A percentile compares a stretch with the other conserved stretches of the same genome.
These are phyloP conservation scores for Boletus vermiculosoides DNA, from an alignment of 768 basidiomycete genomes.

Conservation along the genomic window DNA sequence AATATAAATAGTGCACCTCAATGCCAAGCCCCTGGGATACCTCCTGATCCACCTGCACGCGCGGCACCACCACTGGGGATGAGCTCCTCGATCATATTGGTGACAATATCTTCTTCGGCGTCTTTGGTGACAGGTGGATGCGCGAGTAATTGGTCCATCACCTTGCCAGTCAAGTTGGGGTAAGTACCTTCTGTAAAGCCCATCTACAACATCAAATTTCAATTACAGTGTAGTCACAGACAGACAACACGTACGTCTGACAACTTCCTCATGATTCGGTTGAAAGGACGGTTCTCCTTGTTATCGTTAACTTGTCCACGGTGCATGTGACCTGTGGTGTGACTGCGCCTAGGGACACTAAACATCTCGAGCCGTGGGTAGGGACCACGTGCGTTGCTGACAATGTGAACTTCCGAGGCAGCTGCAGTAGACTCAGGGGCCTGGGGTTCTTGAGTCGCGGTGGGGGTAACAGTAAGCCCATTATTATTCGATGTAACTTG, in stretches of 20 bases:
- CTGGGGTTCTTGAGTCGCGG: conserved; percentile 13
- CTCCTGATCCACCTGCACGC: conserved; percentile 35
- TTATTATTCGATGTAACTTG: conserved; percentile 5
- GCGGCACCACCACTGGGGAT: conserved; percentile 43
- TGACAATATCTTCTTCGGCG: conserved; percentile 64
- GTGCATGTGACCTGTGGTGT: conserved; percentile 28
- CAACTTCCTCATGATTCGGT: conserved; percentile 56
- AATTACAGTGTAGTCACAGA: conserved; percentile 8
- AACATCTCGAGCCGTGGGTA: conserved; percentile 66
- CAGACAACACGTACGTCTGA: conserved; percentile 52
- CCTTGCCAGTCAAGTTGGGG: conserved; percentile 49
- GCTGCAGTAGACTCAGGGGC: conserved; percentile 15
- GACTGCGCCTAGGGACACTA: conserved; percentile 49
- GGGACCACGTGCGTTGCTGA: conserved; percentile 59
- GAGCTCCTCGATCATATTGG: conserved; percentile 58
- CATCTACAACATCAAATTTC: conserved; percentile 48
- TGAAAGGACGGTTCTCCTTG: conserved; percentile 40
- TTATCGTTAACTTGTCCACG: conserved; percentile 20
- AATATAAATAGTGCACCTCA: conserved; percentile 17
- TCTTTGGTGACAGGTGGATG: conserved; percentile 47
- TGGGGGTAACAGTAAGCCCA: neutral
- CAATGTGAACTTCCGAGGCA: conserved; percentile 41
- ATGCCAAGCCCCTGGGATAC: conserved; percentile 49
- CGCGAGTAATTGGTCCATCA: conserved; percentile 49
- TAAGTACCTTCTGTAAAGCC: conserved; percentile 64